Base-by-base conservation (phyloP, 345 rosid genomes). In the Eucalyptus curtisii region DNA sequence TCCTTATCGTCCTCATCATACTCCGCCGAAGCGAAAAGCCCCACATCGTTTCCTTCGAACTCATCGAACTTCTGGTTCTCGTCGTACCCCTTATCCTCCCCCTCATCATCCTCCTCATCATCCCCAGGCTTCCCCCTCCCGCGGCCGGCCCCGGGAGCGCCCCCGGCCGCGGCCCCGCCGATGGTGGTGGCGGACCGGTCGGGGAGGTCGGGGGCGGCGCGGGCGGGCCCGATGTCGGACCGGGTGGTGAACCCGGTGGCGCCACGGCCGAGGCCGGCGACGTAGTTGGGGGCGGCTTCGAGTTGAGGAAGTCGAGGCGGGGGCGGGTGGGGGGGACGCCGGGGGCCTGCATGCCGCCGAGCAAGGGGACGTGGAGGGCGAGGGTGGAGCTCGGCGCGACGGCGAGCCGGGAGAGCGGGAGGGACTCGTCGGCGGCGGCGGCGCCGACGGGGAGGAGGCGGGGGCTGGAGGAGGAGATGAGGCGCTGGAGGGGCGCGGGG, bases 241-340 rank as follows among this genome's bases (percentile, higher is more conserved):
- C 99, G 94, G n/a, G 99, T 98, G 13, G 99, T 97, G 91, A 98
- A 97, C 1, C 99, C 98, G 2, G 98, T 98, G 57, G 99, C 99
- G 45, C 99, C 98, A 92, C 98, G 99, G 15, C 99, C 99, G 33
- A 97, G 92, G 22, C 99, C 98, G n/a, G 99, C 99, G 14, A 97
- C 99, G 87, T 97, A 97, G 30, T 97, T 97, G 1, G 97, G 10
- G 97, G 97, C 8, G 98, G 99, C 91, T 93, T 97, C 14, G 98
- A 97, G 88, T 95, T 94, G 86, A 97, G 96, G 88, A 96, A 97
- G 27, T 97, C 99, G 13, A 95, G 94, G 49, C 98, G 98, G 48
- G 98, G 96, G 87, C 95, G 95, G 2, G 96, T 92, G 24, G 97
- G 95, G 97, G 95, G 90, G 31, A 47, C 84, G 17, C 49, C 37